Percentiles rank a stretch among this genome's conserved stretches.
phyloP scores from a whole-genome alignment of 225 moss, liverwort and hornwort species.

The Marchantia paleacea region DNA sequence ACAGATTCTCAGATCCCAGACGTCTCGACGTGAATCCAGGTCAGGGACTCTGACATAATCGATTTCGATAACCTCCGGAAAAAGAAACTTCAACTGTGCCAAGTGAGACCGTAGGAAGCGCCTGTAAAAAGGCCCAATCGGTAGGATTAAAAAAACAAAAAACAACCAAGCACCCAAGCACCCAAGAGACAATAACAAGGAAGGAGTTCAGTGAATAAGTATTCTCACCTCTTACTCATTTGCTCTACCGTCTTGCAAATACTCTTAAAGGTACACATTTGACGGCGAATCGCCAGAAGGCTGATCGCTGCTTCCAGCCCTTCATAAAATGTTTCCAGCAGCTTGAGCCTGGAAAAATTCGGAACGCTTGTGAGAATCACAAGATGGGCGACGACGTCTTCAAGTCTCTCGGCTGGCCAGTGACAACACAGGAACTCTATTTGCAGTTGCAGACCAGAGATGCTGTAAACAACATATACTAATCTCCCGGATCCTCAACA shows the following conservation, averaged over 20 bases:
- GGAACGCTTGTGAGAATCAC: neutral
- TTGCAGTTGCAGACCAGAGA: neutral
- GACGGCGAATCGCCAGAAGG: constrained; percentile 71
- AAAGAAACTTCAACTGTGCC: constrained; percentile 78
- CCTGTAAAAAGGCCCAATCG: constrained; percentile 33
- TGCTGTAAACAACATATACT: neutral
- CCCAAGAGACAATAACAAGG: neutral
- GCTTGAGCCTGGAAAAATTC: constrained; percentile 37
- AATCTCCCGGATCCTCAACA: too few relatives aligned
- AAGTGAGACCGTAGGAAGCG: constrained; percentile 79
- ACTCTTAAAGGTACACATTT: constrained; percentile 74
- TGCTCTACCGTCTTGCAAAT: constrained; percentile 85
- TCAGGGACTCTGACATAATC: constrained; percentile 77
- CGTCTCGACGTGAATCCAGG: constrained; percentile 59
- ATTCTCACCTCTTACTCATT: constrained; percentile 68
- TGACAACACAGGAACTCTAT: neutral
- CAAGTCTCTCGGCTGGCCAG: too few relatives aligned
- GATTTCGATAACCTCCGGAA: constrained; percentile 66
- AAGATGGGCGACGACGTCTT: neutral
- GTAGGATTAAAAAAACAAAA: neutral
- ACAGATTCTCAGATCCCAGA: constrained; percentile 74
- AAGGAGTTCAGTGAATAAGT: neutral
- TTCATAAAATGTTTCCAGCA: constrained; percentile 78
- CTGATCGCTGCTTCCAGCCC: constrained; percentile 77
- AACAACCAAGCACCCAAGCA: neutral